phyloP scores from a whole-genome alignment of 2,329 filamentous ascomycete genomes.

The Fusarium citri region DNA sequence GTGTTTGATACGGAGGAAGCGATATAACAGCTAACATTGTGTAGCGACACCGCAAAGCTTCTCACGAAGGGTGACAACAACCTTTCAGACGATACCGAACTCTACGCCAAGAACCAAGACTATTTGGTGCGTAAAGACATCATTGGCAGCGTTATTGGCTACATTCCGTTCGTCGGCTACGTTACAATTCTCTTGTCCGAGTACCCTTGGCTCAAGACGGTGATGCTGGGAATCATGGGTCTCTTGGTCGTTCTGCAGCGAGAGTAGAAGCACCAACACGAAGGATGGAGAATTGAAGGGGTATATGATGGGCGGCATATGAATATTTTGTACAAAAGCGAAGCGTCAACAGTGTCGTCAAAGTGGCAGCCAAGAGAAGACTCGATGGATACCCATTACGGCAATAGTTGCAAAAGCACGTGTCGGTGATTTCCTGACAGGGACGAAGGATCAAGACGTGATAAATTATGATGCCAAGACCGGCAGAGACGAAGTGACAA shows the following conservation, averaged over 20 bases:
- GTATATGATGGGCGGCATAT: not conserved
- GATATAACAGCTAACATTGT: conserved; percentile 10
- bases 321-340: conserved; percentile 6
- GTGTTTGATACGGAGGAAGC: conserved; percentile 33
- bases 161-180: conserved; percentile 95
- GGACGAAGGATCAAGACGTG: conserved; percentile 1
- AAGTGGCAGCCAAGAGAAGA: conserved; percentile 5
- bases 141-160: conserved; percentile 90
- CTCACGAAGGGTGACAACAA: conserved; percentile 99
- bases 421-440: conserved; percentile 19
- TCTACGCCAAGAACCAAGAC: conserved; percentile 85
- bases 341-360: not conserved
- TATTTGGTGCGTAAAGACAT: conserved; percentile 90
- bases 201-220: conserved; percentile 96
- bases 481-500: conserved; percentile 14
- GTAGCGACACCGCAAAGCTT: conserved; percentile 71
- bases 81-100: conserved; percentile 87
- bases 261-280: conserved; percentile 66
- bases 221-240: conserved; percentile 94
- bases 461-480: conserved; percentile 17
- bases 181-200: conserved; percentile 96
- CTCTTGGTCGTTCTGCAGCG: conserved; percentile 91
- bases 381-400: conserved; percentile 29
- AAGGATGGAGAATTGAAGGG: not conserved
- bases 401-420: conserved; percentile 9